A percentile compares a stretch with the other conserved stretches of the same genome.
phyloP scores from a whole-genome alignment of 2,329 filamentous ascomycete genomes.

The Camillea tinctor region DNA sequence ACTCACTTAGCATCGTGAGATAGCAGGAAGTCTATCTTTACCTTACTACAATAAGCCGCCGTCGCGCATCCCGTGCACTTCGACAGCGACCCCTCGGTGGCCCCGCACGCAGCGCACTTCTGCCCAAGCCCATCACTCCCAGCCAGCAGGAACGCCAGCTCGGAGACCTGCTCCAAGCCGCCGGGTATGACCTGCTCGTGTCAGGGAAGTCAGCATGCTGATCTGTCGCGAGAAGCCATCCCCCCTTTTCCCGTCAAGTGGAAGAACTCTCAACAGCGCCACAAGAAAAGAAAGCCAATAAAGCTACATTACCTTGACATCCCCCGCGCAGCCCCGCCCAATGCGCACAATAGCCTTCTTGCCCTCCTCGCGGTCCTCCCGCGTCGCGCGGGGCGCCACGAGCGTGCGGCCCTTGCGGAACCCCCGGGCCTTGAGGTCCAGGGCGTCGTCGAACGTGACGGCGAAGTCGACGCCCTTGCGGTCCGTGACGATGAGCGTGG shows the following conservation, averaged over 20 bases:
- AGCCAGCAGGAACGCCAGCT: slow-evolving; percentile 17
- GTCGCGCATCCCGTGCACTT: slow-evolving; percentile 44
- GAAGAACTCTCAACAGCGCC: background rate
- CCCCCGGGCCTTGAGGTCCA: slow-evolving; percentile 31
- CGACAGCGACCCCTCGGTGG: slow-evolving; percentile 28
- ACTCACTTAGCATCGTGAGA: too few species aligned
- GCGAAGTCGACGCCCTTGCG: slow-evolving; percentile 40
- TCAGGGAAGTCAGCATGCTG: background rate
- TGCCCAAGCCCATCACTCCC: slow-evolving; percentile 3
- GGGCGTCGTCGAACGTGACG: slow-evolving; percentile 44
- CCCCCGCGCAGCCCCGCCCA: slow-evolving; percentile 29
- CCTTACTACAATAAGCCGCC: slow-evolving; percentile 47
- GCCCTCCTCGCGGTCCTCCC: slow-evolving; percentile 36
- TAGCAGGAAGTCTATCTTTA: slow-evolving; percentile 29
- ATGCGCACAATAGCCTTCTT: slow-evolving; percentile 42
- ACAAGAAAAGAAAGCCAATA: background rate
- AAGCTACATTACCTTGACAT: slow-evolving; percentile 30
- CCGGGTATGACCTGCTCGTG: slow-evolving; percentile 24
- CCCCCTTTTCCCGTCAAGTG: background rate
- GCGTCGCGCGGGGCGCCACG: slow-evolving; percentile 35
- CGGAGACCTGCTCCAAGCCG: slow-evolving; percentile 23
- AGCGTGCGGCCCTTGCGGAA: slow-evolving; percentile 42
- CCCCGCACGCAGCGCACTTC: slow-evolving; percentile 28
- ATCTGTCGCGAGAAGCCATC: background rate
- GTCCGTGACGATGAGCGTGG: slow-evolving; percentile 47